Percentiles rank a stretch among this genome's conserved stretches.
Conservation (phyloP, 208 protist genomes). For the Plasmodiophora brassicae region DNA sequence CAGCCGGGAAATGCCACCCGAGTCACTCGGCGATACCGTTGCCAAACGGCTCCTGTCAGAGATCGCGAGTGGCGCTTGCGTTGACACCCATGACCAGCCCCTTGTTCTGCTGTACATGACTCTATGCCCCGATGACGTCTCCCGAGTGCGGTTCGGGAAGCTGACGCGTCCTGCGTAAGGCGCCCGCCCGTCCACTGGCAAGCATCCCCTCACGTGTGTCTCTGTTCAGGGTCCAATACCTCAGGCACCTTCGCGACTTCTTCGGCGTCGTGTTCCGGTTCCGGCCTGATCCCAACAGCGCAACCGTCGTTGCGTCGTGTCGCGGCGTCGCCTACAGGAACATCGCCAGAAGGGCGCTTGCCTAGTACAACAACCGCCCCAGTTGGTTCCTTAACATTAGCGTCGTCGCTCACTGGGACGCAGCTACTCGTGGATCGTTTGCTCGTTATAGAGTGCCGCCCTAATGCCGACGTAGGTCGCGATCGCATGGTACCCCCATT, state of each 20-base stretch:
- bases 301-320: neutral
- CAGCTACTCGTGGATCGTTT: too few species aligned
- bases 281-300: neutral
- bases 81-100: slow-evolving; percentile 60
- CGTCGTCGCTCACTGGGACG: too few species aligned
- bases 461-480: too few species aligned
- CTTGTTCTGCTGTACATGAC: slow-evolving; percentile 64
- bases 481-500: too few species aligned
- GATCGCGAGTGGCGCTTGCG: slow-evolving; percentile 31
- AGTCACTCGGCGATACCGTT: neutral
- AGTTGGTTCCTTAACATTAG: too few species aligned
- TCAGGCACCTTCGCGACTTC: neutral
- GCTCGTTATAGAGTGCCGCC: too few species aligned
- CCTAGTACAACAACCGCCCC: too few species aligned
- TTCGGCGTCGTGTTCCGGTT: neutral
- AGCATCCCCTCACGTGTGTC: neutral
- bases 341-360: neutral
- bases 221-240: neutral
- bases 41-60: neutral
- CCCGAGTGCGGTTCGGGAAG: slow-evolving; percentile 58
- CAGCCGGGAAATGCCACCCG: neutral
- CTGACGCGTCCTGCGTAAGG: slow-evolving; percentile 33
- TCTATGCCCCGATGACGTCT: slow-evolving; percentile 65
- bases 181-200: neutral
- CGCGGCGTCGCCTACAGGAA: neutral